A percentile compares a stretch with the other conserved stretches of the same genome.
Evolutionary conservation across 495 filamentous ascomycete species (phyloP).

Genomic region (Oleoguttula mirabilis): DNA sequence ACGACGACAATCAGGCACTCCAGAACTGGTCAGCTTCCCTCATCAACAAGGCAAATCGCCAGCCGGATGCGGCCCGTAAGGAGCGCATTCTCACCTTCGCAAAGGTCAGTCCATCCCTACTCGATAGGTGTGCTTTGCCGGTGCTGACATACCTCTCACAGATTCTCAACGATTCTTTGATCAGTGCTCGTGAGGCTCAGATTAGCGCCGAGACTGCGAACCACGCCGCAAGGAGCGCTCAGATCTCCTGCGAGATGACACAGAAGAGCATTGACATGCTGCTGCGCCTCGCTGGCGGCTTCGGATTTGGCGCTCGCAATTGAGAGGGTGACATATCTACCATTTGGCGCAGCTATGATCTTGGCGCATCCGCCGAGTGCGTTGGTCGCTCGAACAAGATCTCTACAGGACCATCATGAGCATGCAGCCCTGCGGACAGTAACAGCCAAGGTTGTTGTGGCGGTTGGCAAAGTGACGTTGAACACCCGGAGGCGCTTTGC

Average conservation of each 20-base stretch:
- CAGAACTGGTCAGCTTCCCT: not conserved
- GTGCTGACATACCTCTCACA: not conserved
- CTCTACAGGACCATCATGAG: no score
- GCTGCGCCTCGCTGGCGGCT: constrained; percentile 7
- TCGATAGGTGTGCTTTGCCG: not conserved
- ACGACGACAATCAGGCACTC: not conserved
- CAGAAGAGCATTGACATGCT: constrained; percentile 10
- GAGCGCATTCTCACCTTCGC: constrained; percentile 9
- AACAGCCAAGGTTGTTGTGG: no score
- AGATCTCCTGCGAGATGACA: constrained; percentile 9
- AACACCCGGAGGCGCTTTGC: no score
- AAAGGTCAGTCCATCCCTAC: constrained; percentile 1
- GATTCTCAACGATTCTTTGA: constrained; percentile 10
- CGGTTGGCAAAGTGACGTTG: no score
- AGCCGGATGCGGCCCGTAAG: constrained; percentile 9
- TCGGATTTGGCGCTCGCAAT: no score
- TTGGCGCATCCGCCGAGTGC: no score
- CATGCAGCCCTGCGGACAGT: no score
- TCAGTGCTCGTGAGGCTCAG: constrained; percentile 11
- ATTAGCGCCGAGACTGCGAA: constrained; percentile 13
- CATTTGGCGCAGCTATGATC: no score
- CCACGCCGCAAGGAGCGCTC: constrained; percentile 9
- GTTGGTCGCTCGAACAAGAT: no score
- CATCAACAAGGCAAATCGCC: not conserved
- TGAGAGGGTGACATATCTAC: no score